These are phyloP conservation scores for Drechslerella stenobrocha DNA, from an alignment of 2,329 filamentous ascomycete genomes.

Conservation along the genomic window DNA sequence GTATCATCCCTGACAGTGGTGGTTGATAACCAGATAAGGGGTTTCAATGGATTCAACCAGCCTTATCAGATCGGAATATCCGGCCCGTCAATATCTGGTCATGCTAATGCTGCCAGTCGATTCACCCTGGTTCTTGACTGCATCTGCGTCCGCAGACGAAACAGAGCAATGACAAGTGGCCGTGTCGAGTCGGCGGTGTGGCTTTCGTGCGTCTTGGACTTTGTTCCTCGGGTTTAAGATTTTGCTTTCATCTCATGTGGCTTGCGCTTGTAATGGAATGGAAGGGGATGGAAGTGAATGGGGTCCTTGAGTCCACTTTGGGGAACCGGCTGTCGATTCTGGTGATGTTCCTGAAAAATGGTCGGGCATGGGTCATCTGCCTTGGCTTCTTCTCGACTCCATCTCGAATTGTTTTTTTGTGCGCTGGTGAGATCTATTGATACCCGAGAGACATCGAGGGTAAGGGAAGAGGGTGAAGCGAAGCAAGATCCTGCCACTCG, in stretches of 20 bases:
- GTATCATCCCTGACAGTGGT: conserved; percentile 27
- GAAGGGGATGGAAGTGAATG: conserved; percentile 1
- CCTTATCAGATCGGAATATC: conserved; percentile 49
- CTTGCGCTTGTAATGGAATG: conserved; percentile 6
- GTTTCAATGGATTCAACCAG: conserved; percentile 38
- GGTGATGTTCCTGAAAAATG: conserved; percentile 42
- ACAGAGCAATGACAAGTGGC: conserved; percentile 12
- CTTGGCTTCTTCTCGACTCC: conserved; percentile 38
- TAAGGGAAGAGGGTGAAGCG: conserved; percentile 48
- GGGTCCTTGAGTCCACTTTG: too few species aligned
- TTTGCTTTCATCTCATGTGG: conserved; percentile 20
- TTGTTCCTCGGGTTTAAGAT: not conserved
- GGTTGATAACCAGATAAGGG: conserved; percentile 45
- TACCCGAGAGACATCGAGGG: conserved; percentile 41
- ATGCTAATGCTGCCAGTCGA: conserved; percentile 31
- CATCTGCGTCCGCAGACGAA: conserved; percentile 9
- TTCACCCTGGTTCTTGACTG: conserved; percentile 37
- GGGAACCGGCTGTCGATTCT: conserved; percentile 8
- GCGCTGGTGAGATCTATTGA: conserved; percentile 41
- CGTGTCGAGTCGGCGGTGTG: conserved; percentile 16
- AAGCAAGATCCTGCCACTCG: conserved; percentile 50
- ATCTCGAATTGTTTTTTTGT: conserved; percentile 25
- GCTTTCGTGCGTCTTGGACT: conserved; percentile 20
- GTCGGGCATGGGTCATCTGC: conserved; percentile 39
- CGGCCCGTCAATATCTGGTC: conserved; percentile 46